Conservation (phyloP, 345 rosid genomes). For the Trapa incisa region DNA sequence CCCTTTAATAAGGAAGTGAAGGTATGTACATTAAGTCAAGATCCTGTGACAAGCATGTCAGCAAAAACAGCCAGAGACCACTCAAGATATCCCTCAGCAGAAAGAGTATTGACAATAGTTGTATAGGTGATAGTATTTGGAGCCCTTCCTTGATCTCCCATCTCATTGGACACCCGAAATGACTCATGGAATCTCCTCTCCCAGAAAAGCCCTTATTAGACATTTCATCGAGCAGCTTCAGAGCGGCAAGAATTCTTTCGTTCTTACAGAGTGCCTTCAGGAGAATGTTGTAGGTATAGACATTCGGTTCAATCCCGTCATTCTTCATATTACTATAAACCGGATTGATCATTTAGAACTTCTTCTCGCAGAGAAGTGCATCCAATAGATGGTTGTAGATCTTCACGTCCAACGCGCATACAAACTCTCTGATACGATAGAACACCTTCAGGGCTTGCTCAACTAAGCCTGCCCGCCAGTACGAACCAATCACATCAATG, state of each 20-base stretch:
- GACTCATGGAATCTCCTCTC: slow-evolving; percentile 35
- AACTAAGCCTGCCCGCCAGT: slow-evolving; percentile 31
- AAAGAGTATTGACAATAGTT: slow-evolving; percentile 46
- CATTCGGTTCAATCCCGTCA: slow-evolving; percentile 70
- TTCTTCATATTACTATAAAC: slow-evolving; percentile 69
- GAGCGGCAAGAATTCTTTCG: slow-evolving; percentile 55
- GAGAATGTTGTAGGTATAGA: slow-evolving; percentile 67
- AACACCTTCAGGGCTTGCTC: slow-evolving; percentile 75
- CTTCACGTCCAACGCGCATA: slow-evolving; percentile 65
- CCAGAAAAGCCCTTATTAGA: slow-evolving; percentile 50
- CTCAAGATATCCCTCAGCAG: slow-evolving; percentile 36
- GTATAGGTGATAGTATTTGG: slow-evolving; percentile 74
- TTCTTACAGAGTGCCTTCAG: slow-evolving; percentile 85
- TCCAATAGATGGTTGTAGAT: slow-evolving; percentile 76
- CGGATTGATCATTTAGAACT: slow-evolving; percentile 53
- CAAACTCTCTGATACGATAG: slow-evolving; percentile 65
- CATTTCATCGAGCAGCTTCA: slow-evolving; percentile 67
- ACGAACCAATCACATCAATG: slow-evolving; percentile 42
- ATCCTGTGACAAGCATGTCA: slow-evolving; percentile 59
- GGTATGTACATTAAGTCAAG: slow-evolving; percentile 52
- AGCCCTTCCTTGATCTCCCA: slow-evolving; percentile 35
- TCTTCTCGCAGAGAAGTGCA: slow-evolving; percentile 54
- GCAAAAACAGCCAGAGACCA: slow-evolving; percentile 46
- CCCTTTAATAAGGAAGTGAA: slow-evolving; percentile 70
- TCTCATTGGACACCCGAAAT: slow-evolving; percentile 35